Percentiles rank a stretch among this genome's conserved stretches.
These are phyloP conservation scores for Cetradonia linearis DNA, from an alignment of 495 filamentous ascomycete genomes.

Conservation along the genomic window DNA sequence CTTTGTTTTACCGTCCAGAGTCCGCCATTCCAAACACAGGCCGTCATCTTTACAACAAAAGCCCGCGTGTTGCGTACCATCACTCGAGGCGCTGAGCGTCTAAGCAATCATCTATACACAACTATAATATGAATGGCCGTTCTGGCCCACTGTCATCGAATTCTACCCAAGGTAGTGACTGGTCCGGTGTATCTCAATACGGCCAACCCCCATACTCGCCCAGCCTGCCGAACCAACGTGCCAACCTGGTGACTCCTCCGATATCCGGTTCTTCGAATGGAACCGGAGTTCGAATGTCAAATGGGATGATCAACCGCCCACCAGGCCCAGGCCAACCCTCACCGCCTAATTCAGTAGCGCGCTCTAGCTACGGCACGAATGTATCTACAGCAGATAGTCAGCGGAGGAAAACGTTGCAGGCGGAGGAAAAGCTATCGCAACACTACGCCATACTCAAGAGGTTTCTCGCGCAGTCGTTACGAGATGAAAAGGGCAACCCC, in stretches of 20 bases:
- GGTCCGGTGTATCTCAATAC: constrained; percentile 71
- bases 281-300: constrained; percentile 30
- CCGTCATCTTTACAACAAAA: not conserved
- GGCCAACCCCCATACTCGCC: constrained; percentile 44
- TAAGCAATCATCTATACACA: not conserved
- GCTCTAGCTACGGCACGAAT: constrained; percentile 65
- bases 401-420: constrained; percentile 44
- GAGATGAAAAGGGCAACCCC: constrained; percentile 62
- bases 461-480: constrained; percentile 60
- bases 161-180: constrained; percentile 76
- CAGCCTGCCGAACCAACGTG: constrained; percentile 43
- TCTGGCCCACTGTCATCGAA: constrained; percentile 70
- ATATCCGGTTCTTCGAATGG: constrained; percentile 54
- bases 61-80: not conserved
- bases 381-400: constrained; percentile 53
- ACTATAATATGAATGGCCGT: constrained; percentile 47
- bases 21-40: not conserved
- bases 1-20: constrained; percentile 11
- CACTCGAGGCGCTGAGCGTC: not conserved
- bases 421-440: constrained; percentile 62
- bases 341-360: constrained; percentile 74
- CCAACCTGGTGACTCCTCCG: constrained; percentile 59
- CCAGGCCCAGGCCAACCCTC: constrained; percentile 55
- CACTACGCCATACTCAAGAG: constrained; percentile 74
- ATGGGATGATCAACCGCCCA: constrained; percentile 30